Evolutionary conservation across 352 stramenopile genomes (phyloP), one percentile per base, ranked within the genome.

Genomic region (Phytophthora pinifolia): DNA sequence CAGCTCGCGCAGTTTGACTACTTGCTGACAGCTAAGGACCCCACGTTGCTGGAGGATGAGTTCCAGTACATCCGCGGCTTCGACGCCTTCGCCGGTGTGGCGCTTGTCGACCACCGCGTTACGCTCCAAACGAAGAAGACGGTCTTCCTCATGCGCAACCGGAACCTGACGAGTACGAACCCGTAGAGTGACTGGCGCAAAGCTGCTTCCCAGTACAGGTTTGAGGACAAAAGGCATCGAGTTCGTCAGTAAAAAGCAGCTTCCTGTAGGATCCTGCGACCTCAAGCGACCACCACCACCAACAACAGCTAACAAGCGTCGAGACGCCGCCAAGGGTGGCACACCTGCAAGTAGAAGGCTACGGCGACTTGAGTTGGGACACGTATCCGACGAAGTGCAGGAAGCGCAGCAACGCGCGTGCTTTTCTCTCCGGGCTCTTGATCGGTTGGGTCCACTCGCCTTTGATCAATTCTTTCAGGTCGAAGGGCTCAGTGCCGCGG

Each of bases 131-230:
- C 79, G 1, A 70, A 79, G 36, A 56, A 66, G 9, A 46, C 72
- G 13, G 69, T 91, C 15, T 82, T 73, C 27, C 62, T 91, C 9
- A 67, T 89, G 57, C 76, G 66, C 42, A 89, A 89, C 29, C 65
- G 54, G 32, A 46, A 41, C 15, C 60, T 59, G 9, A 55, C 29
- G 6, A 10, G 32, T 33, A 31, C 4, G 9, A 15, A 66, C 0
- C 13, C 7, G 14, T 54, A 54, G 14, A 46, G 6, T 46, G 39
- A 41, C 10, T 22, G 20, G 20, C 20, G 20, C 20, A 22, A 22
- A 22, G 20, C 20, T 22, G 20, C n/a, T n/a, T n/a, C n/a, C n/a
- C n/a, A n/a, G n/a, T n/a, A n/a, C n/a, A n/a, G n/a, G n/a, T n/a
- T n/a, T n/a, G n/a, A n/a, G n/a, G n/a, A n/a, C 20, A 22, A 22